These are phyloP conservation scores for Fusarium multiceps DNA, from an alignment of 2,329 filamentous ascomycete genomes.

Conservation along the genomic window DNA sequence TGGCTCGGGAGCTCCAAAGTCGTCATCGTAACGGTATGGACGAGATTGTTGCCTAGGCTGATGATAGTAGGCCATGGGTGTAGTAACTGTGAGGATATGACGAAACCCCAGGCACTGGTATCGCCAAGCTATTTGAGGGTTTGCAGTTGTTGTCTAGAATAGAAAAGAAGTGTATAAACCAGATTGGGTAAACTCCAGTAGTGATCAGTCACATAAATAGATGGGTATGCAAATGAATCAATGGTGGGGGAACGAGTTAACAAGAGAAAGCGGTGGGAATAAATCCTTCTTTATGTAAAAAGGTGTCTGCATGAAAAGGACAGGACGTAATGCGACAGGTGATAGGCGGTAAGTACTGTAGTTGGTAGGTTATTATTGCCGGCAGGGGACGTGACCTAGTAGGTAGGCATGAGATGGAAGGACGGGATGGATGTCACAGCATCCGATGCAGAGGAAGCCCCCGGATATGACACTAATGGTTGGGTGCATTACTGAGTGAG, in stretches of 20 bases:
- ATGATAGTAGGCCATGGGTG: constrained; percentile 44
- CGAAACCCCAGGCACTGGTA: background rate
- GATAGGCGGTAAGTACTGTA: constrained; percentile 17
- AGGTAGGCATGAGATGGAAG: constrained; percentile 4
- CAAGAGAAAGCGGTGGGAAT: constrained; percentile 9
- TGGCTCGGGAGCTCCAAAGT: constrained; percentile 38
- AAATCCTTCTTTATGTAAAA: constrained; percentile 39
- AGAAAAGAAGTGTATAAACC: background rate
- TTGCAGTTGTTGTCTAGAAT: background rate
- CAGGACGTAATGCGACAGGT: constrained; percentile 17
- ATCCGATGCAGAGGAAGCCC: background rate
- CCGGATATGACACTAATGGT: background rate
- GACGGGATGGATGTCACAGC: background rate
- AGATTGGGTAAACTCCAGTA: constrained; percentile 6
- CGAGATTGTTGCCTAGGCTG: constrained; percentile 41
- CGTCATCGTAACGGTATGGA: constrained; percentile 42
- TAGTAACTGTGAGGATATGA: background rate
- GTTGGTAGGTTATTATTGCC: constrained; percentile 1
- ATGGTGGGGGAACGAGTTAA: constrained; percentile 11
- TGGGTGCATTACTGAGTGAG: background rate
- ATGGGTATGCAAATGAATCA: constrained; percentile 6
- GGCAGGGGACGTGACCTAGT: constrained; percentile 9
- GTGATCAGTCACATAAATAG: constrained; percentile 2
- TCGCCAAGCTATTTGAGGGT: background rate
- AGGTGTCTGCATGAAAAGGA: constrained; percentile 3